Evolutionary conservation across 345 rosid species (phyloP).

Genomic region (Salix exigua): DNA sequence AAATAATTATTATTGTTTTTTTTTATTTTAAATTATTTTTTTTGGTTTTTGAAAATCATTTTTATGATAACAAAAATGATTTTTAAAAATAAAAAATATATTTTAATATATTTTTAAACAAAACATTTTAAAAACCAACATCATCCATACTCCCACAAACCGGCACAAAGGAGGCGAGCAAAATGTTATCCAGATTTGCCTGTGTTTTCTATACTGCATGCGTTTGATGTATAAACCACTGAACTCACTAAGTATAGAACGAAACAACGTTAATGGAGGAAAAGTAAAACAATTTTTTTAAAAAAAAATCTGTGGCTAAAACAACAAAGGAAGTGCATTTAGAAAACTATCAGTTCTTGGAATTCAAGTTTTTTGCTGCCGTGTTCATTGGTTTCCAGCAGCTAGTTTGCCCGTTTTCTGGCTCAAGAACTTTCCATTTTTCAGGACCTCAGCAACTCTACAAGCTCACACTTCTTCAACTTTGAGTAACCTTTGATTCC

Average conservation of each 20-base stretch:
- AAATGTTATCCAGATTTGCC: neutral
- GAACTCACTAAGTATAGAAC: neutral
- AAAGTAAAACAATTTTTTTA: too few relatives aligned
- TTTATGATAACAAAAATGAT: too few relatives aligned
- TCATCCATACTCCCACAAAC: too few relatives aligned
- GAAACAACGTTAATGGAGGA: neutral
- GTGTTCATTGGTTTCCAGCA: neutral
- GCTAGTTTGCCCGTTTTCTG: neutral
- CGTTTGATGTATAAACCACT: neutral
- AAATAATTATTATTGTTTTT: too few relatives aligned
- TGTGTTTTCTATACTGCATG: neutral
- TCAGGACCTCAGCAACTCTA: slow-evolving; percentile 39
- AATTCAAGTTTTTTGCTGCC: neutral
- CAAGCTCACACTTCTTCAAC: slow-evolving; percentile 56
- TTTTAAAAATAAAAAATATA: too few relatives aligned
- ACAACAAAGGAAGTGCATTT: neutral
- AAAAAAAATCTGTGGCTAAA: neutral
- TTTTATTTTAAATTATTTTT: too few relatives aligned
- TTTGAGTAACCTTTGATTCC: slow-evolving; percentile 64
- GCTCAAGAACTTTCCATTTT: neutral
- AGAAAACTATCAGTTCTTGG: neutral
- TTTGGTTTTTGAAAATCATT: too few relatives aligned
- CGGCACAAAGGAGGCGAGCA: neutral
- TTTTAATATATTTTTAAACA: too few relatives aligned
- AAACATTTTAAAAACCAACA: too few relatives aligned